These are phyloP conservation scores for Dactylellina parvicollis DNA, from an alignment of 2,329 filamentous ascomycete genomes.

Conservation along the genomic window DNA sequence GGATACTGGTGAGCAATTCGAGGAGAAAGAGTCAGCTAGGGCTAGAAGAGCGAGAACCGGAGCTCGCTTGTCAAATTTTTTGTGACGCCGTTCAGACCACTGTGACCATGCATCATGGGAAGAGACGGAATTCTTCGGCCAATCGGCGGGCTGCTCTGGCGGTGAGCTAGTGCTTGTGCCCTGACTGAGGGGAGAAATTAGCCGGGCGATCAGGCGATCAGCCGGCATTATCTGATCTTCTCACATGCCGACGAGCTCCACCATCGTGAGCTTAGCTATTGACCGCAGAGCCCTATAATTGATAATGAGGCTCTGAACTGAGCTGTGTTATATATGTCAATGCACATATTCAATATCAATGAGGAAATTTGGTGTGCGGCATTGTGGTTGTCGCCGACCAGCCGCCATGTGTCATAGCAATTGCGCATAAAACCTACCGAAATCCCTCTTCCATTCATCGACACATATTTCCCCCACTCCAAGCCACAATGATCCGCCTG, in stretches of 20 bases:
- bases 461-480: neutral
- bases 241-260: conserved; percentile 13
- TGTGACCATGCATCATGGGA: conserved; percentile 16
- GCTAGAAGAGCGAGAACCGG: conserved; percentile 39
- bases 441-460: neutral
- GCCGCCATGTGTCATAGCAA: neutral
- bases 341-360: too few species aligned
- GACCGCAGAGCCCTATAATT: neutral
- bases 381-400: neutral
- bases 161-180: neutral
- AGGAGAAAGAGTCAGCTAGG: conserved; percentile 16
- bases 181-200: neutral
- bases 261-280: neutral
- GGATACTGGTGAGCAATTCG: neutral
- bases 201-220: conserved; percentile 11
- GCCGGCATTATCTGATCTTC: conserved; percentile 23
- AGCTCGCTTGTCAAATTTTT: conserved; percentile 38
- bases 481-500: conserved; percentile 30
- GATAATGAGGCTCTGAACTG: too few species aligned
- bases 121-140: conserved; percentile 2
- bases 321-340: too few species aligned
- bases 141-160: conserved; percentile 13
- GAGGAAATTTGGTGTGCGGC: neutral
- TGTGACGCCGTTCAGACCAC: conserved; percentile 15
- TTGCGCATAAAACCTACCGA: neutral